Base-by-base conservation (phyloP, 805 yeast species). In the Metschnikowia gruessii region DNA sequence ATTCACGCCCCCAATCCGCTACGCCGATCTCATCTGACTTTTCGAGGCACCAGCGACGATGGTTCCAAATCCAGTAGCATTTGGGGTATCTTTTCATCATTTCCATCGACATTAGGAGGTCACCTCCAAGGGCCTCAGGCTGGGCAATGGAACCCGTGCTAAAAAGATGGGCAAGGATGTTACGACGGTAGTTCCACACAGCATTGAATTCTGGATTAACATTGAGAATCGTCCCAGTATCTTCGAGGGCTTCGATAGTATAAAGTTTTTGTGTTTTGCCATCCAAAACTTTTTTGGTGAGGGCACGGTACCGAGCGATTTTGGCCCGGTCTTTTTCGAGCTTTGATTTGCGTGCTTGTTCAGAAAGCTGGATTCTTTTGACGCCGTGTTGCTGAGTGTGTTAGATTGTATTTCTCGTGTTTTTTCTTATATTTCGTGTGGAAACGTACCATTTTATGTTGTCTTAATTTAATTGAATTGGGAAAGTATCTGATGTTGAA, bases 41-140 rank as follows among this genome's bases (percentile, higher is more conserved):
- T 44, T 55, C 56, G 33, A 92, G 65, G 37, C 86, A 77, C 98
- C 99, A 94, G 10, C 78, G 68, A 31, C 99, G 73, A 62, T 94
- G 97, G 56, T 83, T 86, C 97, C 98, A 94, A 11, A 94, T 83
- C 97, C 98, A 94, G 61, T 94, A 94, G 34, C 91, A 88, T 62
- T 94, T 94, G 1, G 99, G 98, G 54, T 67, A 83, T 46, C 73
- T 65, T 45, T 77, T 78, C 55, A 94, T 65, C 53, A 81, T 78
- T 0, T 62, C 64, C 68, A 83, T 71, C 1, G 82, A 74, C 59
- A 87, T 81, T 19, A 65, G 53, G 37, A 94, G 69, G 53, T 92
- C 99, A 3, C 68, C 62, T 1, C 71, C 70, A 36, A 85, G 68
- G 8, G 54, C 42, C 42, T 36, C 42, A 32, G 22, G 48, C 36